These are phyloP conservation scores for Oryza brachyantha DNA, from an alignment of 176 grass and related monocot genomes.

Conservation along the genomic window DNA sequence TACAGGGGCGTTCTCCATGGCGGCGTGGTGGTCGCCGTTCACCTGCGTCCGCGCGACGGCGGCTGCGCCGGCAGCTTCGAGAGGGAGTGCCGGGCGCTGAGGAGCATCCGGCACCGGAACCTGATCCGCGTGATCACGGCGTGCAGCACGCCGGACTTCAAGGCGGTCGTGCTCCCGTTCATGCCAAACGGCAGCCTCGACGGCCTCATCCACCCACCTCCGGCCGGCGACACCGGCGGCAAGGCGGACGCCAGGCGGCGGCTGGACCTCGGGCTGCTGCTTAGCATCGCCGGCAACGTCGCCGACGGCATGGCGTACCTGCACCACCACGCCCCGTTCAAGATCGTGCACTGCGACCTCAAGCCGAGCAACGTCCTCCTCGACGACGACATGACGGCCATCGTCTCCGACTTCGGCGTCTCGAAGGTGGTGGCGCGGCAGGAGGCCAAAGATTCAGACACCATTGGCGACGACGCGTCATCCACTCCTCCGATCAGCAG, in stretches of 20 bases:
- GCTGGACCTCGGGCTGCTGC: conserved; percentile 42
- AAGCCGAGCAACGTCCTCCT: conserved; percentile 79
- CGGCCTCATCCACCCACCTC: conserved; percentile 41
- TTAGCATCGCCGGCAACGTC: conserved; percentile 55
- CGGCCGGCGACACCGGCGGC: background rate
- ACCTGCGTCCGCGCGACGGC: background rate
- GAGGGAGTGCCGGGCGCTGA: conserved; percentile 63
- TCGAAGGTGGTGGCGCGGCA: conserved; percentile 24
- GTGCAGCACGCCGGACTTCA: conserved; percentile 75
- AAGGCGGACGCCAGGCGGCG: background rate
- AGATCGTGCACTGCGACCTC: conserved; percentile 71
- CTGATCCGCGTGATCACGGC: conserved; percentile 73
- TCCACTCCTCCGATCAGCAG: conserved; percentile 34
- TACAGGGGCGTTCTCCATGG: conserved; percentile 50
- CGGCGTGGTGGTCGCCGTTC: conserved; percentile 44
- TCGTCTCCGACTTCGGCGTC: conserved; percentile 76
- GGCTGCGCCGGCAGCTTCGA: conserved; percentile 45
- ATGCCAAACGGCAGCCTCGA: conserved; percentile 82
- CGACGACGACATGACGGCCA: conserved; percentile 52
- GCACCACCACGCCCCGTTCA: conserved; percentile 67
- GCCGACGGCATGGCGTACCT: conserved; percentile 72
- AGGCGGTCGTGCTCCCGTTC: conserved; percentile 76
- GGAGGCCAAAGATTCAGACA: conserved; percentile 12
- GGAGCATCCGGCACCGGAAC: conserved; percentile 71
- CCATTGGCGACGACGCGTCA: background rate